phyloP scores from a whole-genome alignment of 768 basidiomycete species.

The Rhodosporidiobolus sp. region DNA sequence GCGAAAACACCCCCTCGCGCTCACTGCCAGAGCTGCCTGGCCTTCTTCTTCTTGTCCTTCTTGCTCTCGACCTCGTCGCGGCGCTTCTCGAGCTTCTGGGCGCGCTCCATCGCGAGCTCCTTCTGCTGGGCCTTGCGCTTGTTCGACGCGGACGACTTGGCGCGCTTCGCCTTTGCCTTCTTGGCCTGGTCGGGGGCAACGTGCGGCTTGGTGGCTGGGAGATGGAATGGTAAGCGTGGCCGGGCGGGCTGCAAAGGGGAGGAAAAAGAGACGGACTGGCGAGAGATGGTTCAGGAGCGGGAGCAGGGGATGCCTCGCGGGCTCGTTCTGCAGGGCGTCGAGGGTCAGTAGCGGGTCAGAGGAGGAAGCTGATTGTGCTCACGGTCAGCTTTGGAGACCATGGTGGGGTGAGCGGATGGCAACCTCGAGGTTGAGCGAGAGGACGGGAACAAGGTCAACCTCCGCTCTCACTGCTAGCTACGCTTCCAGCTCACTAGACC shows the following conservation, averaged over 20 bases:
- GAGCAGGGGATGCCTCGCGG: background rate
- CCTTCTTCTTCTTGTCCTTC: constrained; percentile 29
- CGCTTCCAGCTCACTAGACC: background rate
- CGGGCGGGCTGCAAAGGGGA: too few species aligned
- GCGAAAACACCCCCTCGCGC: background rate
- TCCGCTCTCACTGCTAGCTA: background rate
- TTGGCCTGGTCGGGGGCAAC: constrained; percentile 23
- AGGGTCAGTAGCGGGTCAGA: background rate
- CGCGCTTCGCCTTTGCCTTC: constrained; percentile 21
- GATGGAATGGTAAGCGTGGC: background rate
- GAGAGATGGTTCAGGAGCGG: constrained; percentile 10
- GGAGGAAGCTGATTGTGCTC: background rate
- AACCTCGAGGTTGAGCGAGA: background rate
- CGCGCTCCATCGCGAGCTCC: constrained; percentile 20
- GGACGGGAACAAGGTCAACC: background rate
- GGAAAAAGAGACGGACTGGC: constrained; percentile 1
- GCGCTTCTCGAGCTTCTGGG: constrained; percentile 29
- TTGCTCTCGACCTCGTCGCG: constrained; percentile 9
- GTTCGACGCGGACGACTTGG: constrained; percentile 8
- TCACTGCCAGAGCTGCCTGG: constrained; percentile 21
- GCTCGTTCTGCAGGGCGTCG: background rate
- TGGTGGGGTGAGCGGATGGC: background rate
- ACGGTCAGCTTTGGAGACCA: background rate
- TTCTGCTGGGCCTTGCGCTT: constrained; percentile 10
- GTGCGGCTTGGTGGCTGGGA: constrained; percentile 19